Evolutionary conservation across 176 grass and related monocot species (phyloP), one percentile per base, ranked within the genome.

Genomic region (Musa troglodytarum): DNA sequence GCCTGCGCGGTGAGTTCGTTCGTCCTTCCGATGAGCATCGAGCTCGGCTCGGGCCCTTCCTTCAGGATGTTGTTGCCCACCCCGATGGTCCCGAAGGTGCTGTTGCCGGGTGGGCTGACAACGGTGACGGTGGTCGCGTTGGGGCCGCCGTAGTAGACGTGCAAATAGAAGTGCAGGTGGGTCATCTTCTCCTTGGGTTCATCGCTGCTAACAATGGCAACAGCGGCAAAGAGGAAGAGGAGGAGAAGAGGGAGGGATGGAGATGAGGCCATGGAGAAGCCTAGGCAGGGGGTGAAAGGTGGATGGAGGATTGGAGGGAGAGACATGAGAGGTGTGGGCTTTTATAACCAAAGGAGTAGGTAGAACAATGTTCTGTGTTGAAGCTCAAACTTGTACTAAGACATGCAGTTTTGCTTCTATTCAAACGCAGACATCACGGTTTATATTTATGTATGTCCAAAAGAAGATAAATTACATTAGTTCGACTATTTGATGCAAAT

Each of bases 1-100:
- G 79, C 65, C 52, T 74, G 79, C 71, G 23, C 71, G 74, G 77
- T 74, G 1, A 80, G 63, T 12, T 79, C 82, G 75, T 85, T 82
- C 28, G 82, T 79, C 51, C 86, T 63, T 7, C 86, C 82, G 13
- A 85, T 23, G 19, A 71, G 57, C 65, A 11, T 20, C 65, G 86
- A 85, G 62, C 69, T 8, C 58, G 65, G 74, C 23, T 28, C 17
- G 10, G 76, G 16, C 0, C 79, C 86, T 15, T 85, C 86, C 64
- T 75, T 81, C 71, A 88, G 77, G 16, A 69, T 10, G 63, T 84
- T 68, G 17, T 84, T 70, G 22, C 55, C 19, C 10, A 68, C 77
- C 43, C 1, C 5, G 22, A 72, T 75, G 69, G 51, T 58, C 6
- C 82, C 82, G 53, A 84, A 79, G 69, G 49, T n/a, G 69, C 8